Percentiles rank a stretch among this genome's conserved stretches.
Conservation (phyloP, 305 asterid genomes). For the Solanum hybrid region DNA sequence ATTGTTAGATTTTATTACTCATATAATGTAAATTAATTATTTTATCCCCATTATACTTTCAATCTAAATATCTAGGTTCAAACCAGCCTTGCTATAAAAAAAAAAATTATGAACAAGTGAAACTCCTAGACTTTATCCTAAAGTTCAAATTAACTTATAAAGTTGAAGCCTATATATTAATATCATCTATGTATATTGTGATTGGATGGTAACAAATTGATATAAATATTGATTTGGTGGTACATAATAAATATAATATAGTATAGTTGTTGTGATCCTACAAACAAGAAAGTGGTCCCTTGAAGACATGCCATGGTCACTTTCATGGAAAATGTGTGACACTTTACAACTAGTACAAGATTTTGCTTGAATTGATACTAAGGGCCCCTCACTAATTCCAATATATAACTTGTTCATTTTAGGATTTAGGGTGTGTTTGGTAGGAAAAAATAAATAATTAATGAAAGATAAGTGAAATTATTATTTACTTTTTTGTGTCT, state of each 20-base stretch:
- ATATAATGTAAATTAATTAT: neutral
- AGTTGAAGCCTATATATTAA: neutral
- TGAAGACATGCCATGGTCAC: constrained; percentile 24
- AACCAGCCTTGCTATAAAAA: neutral
- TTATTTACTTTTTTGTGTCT: neutral
- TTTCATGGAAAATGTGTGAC: constrained; percentile 36
- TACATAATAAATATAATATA: neutral
- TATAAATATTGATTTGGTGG: neutral
- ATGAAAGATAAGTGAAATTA: neutral
- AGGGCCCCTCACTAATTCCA: constrained; percentile 19
- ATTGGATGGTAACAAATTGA: neutral
- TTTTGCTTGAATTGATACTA: constrained; percentile 24
- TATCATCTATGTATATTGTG: neutral
- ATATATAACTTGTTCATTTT: neutral
- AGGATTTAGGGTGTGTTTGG: neutral
- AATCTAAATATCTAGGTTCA: neutral
- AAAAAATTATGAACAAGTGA: neutral
- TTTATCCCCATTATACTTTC: neutral
- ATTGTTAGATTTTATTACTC: neutral
- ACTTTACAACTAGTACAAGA: constrained; percentile 37
- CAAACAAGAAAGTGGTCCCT: constrained; percentile 26
- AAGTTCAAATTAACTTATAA: neutral
- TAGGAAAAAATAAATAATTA: neutral
- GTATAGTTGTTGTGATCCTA: constrained; percentile 13
- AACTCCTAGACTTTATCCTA: neutral